Conservation (phyloP, 345 rosid species). For the Sisymbrium altissimum region DNA sequence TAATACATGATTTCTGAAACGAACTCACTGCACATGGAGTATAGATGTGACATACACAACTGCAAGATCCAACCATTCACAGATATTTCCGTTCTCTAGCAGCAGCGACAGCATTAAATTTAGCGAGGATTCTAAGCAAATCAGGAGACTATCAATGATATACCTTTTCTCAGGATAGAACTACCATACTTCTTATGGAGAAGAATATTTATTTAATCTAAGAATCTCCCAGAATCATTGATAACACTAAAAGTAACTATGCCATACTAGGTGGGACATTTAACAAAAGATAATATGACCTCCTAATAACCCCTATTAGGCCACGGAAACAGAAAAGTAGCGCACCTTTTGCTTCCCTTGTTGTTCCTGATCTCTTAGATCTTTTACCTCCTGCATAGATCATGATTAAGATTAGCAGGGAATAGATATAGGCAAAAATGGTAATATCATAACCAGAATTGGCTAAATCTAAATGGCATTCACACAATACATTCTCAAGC, state of each 20-base stretch:
- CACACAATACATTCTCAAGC: conserved; percentile 67
- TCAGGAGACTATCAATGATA: not conserved
- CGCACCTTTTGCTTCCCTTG: conserved; percentile 92
- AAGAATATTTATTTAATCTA: not conserved
- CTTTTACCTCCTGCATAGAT: conserved; percentile 75
- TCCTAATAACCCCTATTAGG: not conserved
- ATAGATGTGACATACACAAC: not conserved
- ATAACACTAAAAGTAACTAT: not conserved
- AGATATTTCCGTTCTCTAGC: conserved; percentile 4
- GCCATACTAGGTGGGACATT: conserved; percentile 2
- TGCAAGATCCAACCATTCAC: not conserved
- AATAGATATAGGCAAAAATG: conserved; percentile 1
- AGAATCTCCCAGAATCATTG: conserved; percentile 15
- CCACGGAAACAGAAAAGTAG: not conserved
- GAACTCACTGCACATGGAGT: conserved; percentile 1
- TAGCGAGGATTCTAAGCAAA: not conserved
- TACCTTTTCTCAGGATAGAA: not conserved
- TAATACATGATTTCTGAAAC: not conserved
- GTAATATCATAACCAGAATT: conserved; percentile 6
- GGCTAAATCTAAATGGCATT: conserved; percentile 11
- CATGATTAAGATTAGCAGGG: conserved; percentile 12
- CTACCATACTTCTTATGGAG: conserved; percentile 7
- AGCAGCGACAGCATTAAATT: not conserved
- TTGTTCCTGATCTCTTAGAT: conserved; percentile 73
- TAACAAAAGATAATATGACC: not conserved